These are phyloP conservation scores for Lentinula sp. DNA, from an alignment of 768 basidiomycete species.

Conservation along the genomic window DNA sequence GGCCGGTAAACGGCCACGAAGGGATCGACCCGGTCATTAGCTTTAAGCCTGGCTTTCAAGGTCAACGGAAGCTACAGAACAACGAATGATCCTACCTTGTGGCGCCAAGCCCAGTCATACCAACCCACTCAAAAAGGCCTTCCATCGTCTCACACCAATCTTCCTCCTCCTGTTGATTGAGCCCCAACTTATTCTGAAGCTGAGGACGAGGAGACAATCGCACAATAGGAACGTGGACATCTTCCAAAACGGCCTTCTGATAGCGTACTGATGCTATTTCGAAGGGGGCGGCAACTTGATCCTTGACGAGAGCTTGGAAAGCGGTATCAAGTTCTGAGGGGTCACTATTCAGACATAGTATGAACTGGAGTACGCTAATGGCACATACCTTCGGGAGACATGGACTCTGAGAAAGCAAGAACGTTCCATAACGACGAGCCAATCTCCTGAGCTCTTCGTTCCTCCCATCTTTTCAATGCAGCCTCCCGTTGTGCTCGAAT, in stretches of 20 bases:
- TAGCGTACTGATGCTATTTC: conserved; percentile 16
- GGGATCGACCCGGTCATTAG: conserved; percentile 61
- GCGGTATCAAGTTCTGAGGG: conserved; percentile 6
- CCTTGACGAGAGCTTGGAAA: background rate
- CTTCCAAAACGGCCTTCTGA: conserved; percentile 16
- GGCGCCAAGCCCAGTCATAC: conserved; percentile 60
- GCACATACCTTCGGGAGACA: background rate
- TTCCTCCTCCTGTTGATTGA: conserved; percentile 29
- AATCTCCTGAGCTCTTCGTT: conserved; percentile 22
- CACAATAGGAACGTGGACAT: conserved; percentile 37
- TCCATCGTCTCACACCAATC: conserved; percentile 43
- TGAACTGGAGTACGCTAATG: background rate
- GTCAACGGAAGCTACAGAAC: background rate
- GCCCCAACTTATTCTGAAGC: background rate
- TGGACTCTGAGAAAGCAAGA: conserved; percentile 23
- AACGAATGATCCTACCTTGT: conserved; percentile 40
- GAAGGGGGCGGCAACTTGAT: conserved; percentile 4
- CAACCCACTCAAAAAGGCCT: conserved; percentile 66
- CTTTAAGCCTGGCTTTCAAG: conserved; percentile 39
- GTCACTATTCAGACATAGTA: background rate
- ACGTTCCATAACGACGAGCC: conserved; percentile 37
- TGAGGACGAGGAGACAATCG: conserved; percentile 21
- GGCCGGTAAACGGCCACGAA: conserved; percentile 62
- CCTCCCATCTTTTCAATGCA: conserved; percentile 48
- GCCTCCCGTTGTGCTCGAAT: conserved; percentile 31